These are phyloP conservation scores for Pseudotulostoma volvatum DNA, from an alignment of 495 filamentous ascomycete species.

Conservation along the genomic window DNA sequence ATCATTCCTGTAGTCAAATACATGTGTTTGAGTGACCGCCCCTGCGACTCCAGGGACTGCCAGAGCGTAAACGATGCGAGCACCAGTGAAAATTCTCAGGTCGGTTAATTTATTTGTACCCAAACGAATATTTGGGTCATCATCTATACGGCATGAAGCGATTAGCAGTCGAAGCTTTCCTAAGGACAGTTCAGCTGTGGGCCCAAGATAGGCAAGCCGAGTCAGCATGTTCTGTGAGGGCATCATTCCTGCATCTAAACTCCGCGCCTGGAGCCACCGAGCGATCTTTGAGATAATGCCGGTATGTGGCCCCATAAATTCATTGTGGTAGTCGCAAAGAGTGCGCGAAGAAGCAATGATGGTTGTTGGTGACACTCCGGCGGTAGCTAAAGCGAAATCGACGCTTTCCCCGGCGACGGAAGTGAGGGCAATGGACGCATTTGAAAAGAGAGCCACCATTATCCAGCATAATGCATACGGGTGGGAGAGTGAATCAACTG, in stretches of 20 bases:
- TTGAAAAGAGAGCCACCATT: slow-evolving; percentile 66
- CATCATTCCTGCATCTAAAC: slow-evolving; percentile 54
- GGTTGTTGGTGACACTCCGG: slow-evolving; percentile 63
- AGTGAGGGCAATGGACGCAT: slow-evolving; percentile 75
- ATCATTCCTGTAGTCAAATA: slow-evolving; percentile 66
- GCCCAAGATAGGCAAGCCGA: slow-evolving; percentile 37
- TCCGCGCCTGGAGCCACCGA: slow-evolving; percentile 52
- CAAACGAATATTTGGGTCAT: slow-evolving; percentile 25
- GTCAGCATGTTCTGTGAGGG: slow-evolving; percentile 28
- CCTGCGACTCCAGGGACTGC: slow-evolving; percentile 71
- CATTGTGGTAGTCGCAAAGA: slow-evolving; percentile 46
- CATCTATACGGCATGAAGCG: slow-evolving; percentile 24
- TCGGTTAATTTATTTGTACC: slow-evolving; percentile 56
- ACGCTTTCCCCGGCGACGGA: slow-evolving; percentile 58
- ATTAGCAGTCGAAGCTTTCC: slow-evolving; percentile 49
- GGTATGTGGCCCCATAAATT: slow-evolving; percentile 32
- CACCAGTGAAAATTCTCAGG: slow-evolving; percentile 60
- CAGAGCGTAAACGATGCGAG: slow-evolving; percentile 72
- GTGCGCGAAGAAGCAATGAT: slow-evolving; percentile 64
- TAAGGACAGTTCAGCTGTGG: slow-evolving; percentile 45
- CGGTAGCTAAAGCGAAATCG: slow-evolving; percentile 54
- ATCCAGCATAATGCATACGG: slow-evolving; percentile 67
- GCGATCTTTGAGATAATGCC: slow-evolving; percentile 38
- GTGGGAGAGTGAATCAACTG: slow-evolving; percentile 64
- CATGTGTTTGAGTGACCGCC: slow-evolving; percentile 63